These are phyloP conservation scores for Termitomyces sp. DNA, from an alignment of 768 basidiomycete species.

Conservation along the genomic window DNA sequence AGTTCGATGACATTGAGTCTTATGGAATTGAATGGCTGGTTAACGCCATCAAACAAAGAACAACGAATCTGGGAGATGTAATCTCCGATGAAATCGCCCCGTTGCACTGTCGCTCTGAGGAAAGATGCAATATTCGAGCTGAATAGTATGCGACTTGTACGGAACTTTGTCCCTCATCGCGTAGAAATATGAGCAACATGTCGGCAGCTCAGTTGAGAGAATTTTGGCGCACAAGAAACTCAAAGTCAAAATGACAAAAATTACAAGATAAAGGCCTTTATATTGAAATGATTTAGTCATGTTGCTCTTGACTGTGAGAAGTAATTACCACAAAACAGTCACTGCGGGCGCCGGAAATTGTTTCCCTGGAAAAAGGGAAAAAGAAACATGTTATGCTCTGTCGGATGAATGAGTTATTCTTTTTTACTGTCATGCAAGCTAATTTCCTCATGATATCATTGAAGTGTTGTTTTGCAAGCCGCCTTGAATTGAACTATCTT, in stretches of 20 bases:
- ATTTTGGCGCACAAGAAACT: neutral
- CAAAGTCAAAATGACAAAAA: neutral
- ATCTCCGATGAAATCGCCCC: neutral
- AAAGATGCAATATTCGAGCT: neutral
- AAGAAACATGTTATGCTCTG: too few species aligned
- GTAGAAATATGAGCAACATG: neutral
- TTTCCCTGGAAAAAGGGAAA: too few species aligned
- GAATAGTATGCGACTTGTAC: neutral
- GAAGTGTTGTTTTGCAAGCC: too few species aligned
- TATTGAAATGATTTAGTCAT: neutral
- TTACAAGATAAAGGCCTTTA: neutral
- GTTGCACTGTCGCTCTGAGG: neutral
- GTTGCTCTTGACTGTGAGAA: neutral
- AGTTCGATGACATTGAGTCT: neutral
- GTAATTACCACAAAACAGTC: neutral
- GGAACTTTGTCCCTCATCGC: neutral
- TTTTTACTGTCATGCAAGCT: too few species aligned
- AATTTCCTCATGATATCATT: too few species aligned
- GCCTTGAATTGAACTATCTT: too few species aligned
- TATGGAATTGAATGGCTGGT: neutral
- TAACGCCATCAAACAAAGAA: neutral
- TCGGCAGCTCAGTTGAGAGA: neutral
- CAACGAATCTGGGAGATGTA: neutral
- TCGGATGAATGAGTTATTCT: too few species aligned
- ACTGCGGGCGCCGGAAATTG: too few species aligned